Evolutionary conservation across 495 filamentous ascomycete genomes (phyloP).

Genomic region (Staphylotrichum longicolle): DNA sequence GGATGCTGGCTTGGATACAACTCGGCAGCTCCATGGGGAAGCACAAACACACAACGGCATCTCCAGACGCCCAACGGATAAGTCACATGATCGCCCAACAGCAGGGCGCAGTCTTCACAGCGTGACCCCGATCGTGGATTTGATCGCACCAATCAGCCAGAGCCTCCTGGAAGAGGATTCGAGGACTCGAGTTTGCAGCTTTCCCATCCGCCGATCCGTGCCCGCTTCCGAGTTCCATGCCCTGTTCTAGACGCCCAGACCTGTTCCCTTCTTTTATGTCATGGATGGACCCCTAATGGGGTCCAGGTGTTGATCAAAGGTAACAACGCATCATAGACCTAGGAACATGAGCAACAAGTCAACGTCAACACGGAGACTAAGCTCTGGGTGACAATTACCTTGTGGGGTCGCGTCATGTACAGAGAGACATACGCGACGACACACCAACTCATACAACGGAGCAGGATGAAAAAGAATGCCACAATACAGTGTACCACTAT

Average conservation of each 20-base stretch:
- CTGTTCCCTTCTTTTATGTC: constrained; percentile 2
- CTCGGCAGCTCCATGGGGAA: background rate
- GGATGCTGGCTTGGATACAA: background rate
- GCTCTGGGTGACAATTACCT: no score
- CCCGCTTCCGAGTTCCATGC: background rate
- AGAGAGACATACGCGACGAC: no score
- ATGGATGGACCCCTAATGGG: background rate
- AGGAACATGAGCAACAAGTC: no score
- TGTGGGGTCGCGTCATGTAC: no score
- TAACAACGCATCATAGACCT: constrained; percentile 5
- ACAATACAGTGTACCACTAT: no score
- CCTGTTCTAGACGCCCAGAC: background rate
- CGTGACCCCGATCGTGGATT: background rate
- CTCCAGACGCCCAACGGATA: background rate
- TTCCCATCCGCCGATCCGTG: constrained; percentile 2
- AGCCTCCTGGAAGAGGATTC: background rate
- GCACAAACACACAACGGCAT: background rate
- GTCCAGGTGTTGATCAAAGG: background rate
- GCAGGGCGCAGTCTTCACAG: background rate
- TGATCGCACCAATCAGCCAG: background rate
- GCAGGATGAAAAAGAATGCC: no score
- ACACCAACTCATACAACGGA: no score
- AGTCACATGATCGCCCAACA: constrained; percentile 3
- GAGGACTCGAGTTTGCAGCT: background rate
- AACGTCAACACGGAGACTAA: no score